These are phyloP conservation scores for Henckelia pumila DNA, from an alignment of 257 asterid species.

Conservation along the genomic window DNA sequence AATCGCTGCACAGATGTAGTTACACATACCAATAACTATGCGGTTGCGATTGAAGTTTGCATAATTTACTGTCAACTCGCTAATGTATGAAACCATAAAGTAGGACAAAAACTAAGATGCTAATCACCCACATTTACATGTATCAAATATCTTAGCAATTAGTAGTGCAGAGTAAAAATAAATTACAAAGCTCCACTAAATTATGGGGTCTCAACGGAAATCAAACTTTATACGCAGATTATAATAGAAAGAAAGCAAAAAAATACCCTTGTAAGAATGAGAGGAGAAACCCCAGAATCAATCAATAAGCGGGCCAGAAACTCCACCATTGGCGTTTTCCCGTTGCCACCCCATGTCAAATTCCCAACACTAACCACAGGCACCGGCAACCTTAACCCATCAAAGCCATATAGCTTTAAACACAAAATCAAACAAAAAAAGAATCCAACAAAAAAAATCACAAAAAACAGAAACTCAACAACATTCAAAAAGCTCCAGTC, in stretches of 20 bases:
- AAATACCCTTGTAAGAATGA: slow-evolving; percentile 81
- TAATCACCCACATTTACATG: background rate
- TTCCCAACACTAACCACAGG: slow-evolving; percentile 92
- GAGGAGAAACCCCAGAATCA: slow-evolving; percentile 57
- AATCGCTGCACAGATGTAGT: background rate
- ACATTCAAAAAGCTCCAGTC: background rate
- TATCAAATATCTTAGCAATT: background rate
- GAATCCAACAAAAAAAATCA: background rate
- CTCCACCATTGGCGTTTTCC: slow-evolving; percentile 98
- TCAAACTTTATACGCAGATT: background rate
- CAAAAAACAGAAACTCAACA: background rate
- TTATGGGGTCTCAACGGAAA: background rate
- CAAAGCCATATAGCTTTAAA: background rate
- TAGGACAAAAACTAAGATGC: background rate
- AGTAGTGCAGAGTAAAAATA: background rate
- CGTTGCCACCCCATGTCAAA: slow-evolving; percentile 99
- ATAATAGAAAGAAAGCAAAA: background rate
- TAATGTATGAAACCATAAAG: background rate
- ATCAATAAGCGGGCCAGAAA: slow-evolving; percentile 65
- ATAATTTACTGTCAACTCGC: background rate
- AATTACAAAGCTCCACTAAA: background rate
- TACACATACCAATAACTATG: background rate
- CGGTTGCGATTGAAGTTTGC: background rate
- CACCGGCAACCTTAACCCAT: slow-evolving; percentile 60
- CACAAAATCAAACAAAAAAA: background rate